phyloP scores from a whole-genome alignment of 305 asterid species.

The Caryopteris hybrid region DNA sequence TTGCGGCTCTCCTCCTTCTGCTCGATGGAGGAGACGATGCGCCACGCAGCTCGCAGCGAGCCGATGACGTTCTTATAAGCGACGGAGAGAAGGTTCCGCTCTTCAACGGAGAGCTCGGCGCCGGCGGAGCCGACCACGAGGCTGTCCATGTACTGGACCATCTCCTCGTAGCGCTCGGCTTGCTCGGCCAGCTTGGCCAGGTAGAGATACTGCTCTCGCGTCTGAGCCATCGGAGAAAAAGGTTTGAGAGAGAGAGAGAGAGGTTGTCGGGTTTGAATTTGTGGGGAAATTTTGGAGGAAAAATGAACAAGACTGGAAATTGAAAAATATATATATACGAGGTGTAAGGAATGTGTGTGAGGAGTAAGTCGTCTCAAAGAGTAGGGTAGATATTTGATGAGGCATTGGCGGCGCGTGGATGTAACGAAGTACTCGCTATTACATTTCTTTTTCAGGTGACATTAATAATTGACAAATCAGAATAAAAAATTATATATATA shows the following conservation, averaged over 20 bases:
- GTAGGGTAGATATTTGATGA: constrained; percentile 17
- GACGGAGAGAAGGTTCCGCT: constrained; percentile 60
- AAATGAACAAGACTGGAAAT: neutral
- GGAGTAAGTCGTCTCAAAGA: constrained; percentile 6
- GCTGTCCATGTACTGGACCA: constrained; percentile 62
- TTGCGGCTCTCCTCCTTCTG: constrained; percentile 64
- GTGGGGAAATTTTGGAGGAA: constrained; percentile 6
- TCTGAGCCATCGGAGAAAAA: constrained; percentile 27
- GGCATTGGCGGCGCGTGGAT: constrained; percentile 17
- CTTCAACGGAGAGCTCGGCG: constrained; percentile 49
- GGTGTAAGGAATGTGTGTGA: neutral
- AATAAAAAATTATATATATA: too few relatives aligned
- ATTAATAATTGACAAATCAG: too few relatives aligned
- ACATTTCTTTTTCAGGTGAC: too few relatives aligned
- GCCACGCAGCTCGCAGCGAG: constrained; percentile 62
- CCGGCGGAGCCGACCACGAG: constrained; percentile 38
- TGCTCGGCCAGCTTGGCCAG: constrained; percentile 64
- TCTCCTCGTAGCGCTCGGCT: constrained; percentile 75
- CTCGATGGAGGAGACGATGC: constrained; percentile 57
- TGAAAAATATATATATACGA: neutral
- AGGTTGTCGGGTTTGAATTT: neutral
- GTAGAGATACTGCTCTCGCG: constrained; percentile 61
- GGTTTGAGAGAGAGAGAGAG: constrained; percentile 3
- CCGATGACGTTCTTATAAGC: constrained; percentile 74
- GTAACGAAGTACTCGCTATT: constrained; percentile 4